A percentile compares a stretch with the other conserved stretches of the same genome.
These are phyloP conservation scores for Hibiscus trionum DNA, from an alignment of 345 rosid genomes.

Conservation along the genomic window DNA sequence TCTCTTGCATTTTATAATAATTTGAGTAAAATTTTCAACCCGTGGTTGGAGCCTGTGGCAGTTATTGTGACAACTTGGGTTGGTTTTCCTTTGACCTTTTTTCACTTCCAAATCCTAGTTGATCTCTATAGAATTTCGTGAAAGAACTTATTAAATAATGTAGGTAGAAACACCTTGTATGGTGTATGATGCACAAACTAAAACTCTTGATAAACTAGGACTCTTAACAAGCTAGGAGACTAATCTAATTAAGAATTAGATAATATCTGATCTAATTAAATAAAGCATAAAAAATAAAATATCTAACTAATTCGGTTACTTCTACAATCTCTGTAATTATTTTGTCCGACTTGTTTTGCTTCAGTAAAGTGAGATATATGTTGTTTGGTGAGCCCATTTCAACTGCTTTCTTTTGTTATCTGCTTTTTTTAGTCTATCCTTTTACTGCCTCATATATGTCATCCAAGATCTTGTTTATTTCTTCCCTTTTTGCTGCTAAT, in stretches of 20 bases:
- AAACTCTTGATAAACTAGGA: no score
- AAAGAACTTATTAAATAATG: no score
- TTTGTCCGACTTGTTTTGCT: not conserved
- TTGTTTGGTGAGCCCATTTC: not conserved
- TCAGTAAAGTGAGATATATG: not conserved
- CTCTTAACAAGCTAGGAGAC: not conserved
- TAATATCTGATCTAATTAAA: no score
- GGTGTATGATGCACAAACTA: no score
- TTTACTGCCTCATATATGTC: not conserved
- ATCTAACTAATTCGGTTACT: no score
- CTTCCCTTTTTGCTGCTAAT: not conserved
- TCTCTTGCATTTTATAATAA: not conserved
- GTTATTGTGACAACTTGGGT: not conserved
- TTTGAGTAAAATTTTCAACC: not conserved
- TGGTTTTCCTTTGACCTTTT: not conserved
- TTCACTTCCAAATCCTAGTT: not conserved
- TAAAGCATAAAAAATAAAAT: no score
- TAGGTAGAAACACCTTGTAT: no score
- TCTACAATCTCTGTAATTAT: not conserved
- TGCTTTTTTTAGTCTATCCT: not conserved
- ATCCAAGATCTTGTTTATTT: slow-evolving; percentile 4
- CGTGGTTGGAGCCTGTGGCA: not conserved
- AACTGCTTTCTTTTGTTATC: not conserved
- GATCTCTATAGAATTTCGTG: no score
- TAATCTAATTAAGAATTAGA: no score